These are phyloP conservation scores for Davidsoniella neocaledoniae DNA, from an alignment of 2,329 filamentous ascomycete species.

Conservation along the genomic window DNA sequence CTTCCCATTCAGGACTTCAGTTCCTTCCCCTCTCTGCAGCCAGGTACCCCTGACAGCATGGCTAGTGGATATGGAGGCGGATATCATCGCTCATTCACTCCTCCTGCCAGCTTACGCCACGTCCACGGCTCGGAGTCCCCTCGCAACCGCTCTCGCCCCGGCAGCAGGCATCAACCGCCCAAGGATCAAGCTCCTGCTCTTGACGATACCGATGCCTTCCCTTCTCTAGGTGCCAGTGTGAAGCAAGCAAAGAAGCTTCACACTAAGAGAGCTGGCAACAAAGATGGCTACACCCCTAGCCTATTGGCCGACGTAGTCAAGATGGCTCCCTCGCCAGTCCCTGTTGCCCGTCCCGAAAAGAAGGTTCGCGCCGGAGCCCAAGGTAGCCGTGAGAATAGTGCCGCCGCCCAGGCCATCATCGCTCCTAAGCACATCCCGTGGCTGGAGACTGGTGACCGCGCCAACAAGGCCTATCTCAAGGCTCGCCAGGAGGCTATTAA, in stretches of 20 bases:
- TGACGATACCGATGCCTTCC: constrained; percentile 92
- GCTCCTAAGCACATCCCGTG: constrained; percentile 87
- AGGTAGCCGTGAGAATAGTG: constrained; percentile 57
- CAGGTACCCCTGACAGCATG: constrained; percentile 41
- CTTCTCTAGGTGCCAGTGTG: constrained; percentile 57
- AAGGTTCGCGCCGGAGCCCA: constrained; percentile 47
- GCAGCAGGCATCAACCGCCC: constrained; percentile 49
- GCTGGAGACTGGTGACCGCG: constrained; percentile 80
- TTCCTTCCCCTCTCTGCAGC: constrained; percentile 63
- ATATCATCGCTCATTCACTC: constrained; percentile 37
- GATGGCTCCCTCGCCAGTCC: constrained; percentile 75
- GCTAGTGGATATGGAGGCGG: constrained; percentile 22
- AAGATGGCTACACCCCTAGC: constrained; percentile 51
- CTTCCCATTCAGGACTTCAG: constrained; percentile 73
- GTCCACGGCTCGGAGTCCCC: constrained; percentile 44
- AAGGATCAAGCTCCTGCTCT: constrained; percentile 53
- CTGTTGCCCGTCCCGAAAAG: constrained; percentile 46
- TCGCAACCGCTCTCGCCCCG: constrained; percentile 64
- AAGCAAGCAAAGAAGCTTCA: constrained; percentile 84
- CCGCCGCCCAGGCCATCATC: constrained; percentile 66
- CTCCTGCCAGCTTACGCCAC: constrained; percentile 54
- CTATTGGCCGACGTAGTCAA: constrained; percentile 89
- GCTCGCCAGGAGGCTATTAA: constrained; percentile 92
- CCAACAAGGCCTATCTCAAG: constrained; percentile 89
- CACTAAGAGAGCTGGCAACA: constrained; percentile 76